Percentiles rank a stretch among this genome's conserved stretches.
Conservation (phyloP, 208 protist species). For the Acanthamoeba sp. region DNA sequence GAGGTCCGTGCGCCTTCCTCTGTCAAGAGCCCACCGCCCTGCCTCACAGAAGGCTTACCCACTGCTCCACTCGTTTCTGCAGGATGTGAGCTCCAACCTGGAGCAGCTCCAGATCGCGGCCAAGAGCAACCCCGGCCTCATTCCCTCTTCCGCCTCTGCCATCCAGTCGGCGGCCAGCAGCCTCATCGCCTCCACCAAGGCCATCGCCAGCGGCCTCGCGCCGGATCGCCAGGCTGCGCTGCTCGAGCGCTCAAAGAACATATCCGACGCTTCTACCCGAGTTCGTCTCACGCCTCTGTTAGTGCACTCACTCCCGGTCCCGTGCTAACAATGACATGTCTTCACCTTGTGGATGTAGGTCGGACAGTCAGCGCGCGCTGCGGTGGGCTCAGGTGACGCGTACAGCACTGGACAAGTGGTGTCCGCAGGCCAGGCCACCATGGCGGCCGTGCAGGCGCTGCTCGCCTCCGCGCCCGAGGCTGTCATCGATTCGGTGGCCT, state of each 20-base stretch:
- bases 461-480: slow-evolving; percentile 13
- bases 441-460: slow-evolving; percentile 59
- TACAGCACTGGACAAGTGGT: slow-evolving; percentile 59
- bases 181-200: slow-evolving; percentile 6
- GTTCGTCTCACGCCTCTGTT: not conserved
- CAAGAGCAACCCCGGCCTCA: slow-evolving; percentile 56
- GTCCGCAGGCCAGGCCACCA: not conserved
- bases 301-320: too few relatives aligned
- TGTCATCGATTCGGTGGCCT: slow-evolving; percentile 43
- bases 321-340: too few relatives aligned
- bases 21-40: too few relatives aligned
- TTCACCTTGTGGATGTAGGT: not conserved
- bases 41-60: not conserved
- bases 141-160: not conserved
- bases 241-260: slow-evolving; percentile 17
- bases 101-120: slow-evolving; percentile 21
- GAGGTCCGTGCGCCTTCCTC: slow-evolving; percentile 4
- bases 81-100: slow-evolving; percentile 12
- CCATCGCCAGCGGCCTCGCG: not conserved
- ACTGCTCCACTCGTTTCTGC: not conserved
- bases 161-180: slow-evolving; percentile 49
- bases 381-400: not conserved
- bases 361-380: not conserved
- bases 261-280: not conserved
- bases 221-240: slow-evolving; percentile 23